Percentiles rank a stretch among this genome's conserved stretches.
Conservation (phyloP, 1,139 yeast genomes). For the Zhuliangozyma parablackwelliae region DNA sequence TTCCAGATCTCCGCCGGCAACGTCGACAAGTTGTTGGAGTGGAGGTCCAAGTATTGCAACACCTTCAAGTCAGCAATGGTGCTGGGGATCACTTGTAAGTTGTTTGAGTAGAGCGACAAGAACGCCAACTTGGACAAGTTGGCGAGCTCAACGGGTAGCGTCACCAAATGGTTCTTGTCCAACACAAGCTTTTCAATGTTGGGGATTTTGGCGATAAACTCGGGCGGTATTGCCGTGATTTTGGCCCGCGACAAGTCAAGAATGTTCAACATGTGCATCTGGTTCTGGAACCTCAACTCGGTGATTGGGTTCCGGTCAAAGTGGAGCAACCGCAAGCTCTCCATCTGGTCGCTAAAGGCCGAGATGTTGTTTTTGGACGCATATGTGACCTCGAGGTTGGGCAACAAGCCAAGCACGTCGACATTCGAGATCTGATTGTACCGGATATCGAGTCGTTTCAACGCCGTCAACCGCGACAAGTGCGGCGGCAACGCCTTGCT, state of each 20-base stretch:
- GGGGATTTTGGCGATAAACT: conserved; percentile 58
- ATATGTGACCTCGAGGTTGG: conserved; percentile 66
- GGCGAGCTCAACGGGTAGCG: conserved; percentile 69
- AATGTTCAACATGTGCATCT: conserved; percentile 60
- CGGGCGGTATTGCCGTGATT: conserved; percentile 65
- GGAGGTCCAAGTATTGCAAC: conserved; percentile 72
- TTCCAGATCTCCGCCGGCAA: conserved; percentile 71
- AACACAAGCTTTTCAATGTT: conserved; percentile 70
- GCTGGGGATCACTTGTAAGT: conserved; percentile 67
- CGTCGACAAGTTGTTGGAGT: conserved; percentile 73
- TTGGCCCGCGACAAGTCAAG: conserved; percentile 80
- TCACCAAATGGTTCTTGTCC: conserved; percentile 79
- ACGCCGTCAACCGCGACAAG: conserved; percentile 48
- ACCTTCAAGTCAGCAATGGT: conserved; percentile 58
- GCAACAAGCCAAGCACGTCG: conserved; percentile 59
- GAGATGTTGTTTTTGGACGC: conserved; percentile 78
- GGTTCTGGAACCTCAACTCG: conserved; percentile 56
- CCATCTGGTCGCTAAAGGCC: conserved; percentile 59
- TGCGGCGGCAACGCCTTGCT: conserved; percentile 52
- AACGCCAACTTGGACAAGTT: conserved; percentile 54
- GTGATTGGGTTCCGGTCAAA: conserved; percentile 75
- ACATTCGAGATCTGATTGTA: conserved; percentile 67
- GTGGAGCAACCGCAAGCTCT: conserved; percentile 48
- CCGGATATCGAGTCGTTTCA: conserved; percentile 74
- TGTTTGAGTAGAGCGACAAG: conserved; percentile 71